These are phyloP conservation scores for Populus tremula DNA, from an alignment of 345 rosid genomes.

Conservation along the genomic window DNA sequence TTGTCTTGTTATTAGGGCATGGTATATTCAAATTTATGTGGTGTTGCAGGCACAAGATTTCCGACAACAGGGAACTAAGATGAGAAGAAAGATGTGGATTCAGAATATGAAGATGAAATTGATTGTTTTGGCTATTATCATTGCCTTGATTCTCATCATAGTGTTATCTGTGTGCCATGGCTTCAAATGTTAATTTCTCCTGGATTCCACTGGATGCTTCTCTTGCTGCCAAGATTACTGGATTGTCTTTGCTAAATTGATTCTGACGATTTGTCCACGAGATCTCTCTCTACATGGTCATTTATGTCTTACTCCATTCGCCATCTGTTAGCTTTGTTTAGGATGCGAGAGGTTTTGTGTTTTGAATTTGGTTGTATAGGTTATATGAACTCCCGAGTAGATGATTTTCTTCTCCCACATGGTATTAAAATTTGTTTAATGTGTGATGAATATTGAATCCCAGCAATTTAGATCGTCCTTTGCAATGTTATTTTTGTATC, in stretches of 20 bases:
- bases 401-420: slow-evolving; percentile 8
- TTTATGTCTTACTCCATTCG: neutral
- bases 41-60: slow-evolving; percentile 83
- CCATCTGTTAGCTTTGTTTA: slow-evolving; percentile 9
- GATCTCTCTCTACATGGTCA: neutral
- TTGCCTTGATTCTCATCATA: slow-evolving; percentile 62
- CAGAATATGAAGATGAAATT: slow-evolving; percentile 95
- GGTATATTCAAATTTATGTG: neutral
- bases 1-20: neutral
- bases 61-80: slow-evolving; percentile 84
- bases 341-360: slow-evolving; percentile 25
- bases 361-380: slow-evolving; percentile 39
- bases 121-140: slow-evolving; percentile 62
- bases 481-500: slow-evolving; percentile 1
- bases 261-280: slow-evolving; percentile 12
- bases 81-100: slow-evolving; percentile 82
- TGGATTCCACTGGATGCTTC: slow-evolving; percentile 5
- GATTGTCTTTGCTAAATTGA: slow-evolving; percentile 18
- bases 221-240: slow-evolving; percentile 24
- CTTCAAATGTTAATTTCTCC: slow-evolving; percentile 52
- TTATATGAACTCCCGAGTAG: slow-evolving; percentile 26
- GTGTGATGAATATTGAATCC: slow-evolving; percentile 16
- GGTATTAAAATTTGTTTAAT: neutral
- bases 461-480: slow-evolving; percentile 14
- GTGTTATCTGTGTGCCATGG: slow-evolving; percentile 74